A percentile compares a stretch with the other conserved stretches of the same genome.
Evolutionary conservation across 192 early-diverging fungal genomes (phyloP).

Genomic region (Endogone sp.): DNA sequence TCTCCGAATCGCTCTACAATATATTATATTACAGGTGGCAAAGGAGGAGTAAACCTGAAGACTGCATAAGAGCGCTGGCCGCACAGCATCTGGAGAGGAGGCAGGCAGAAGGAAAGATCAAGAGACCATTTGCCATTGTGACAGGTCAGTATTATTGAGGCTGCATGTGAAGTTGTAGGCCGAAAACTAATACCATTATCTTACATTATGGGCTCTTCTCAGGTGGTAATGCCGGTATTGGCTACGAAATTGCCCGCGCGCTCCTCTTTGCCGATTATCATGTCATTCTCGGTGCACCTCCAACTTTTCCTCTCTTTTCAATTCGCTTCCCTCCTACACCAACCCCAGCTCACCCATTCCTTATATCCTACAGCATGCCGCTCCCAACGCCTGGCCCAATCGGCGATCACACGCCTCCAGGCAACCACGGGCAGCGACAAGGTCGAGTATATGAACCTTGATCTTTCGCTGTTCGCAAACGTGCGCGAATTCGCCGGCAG

Average conservation of each 20-base stretch:
- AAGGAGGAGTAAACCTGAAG: not conserved
- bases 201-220: too few relatives aligned
- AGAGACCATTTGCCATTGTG: not conserved
- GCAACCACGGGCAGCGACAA: not conserved
- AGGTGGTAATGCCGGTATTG: constrained; percentile 60
- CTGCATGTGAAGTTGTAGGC: too few relatives aligned
- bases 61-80: not conserved
- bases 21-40: not conserved
- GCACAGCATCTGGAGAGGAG: not conserved
- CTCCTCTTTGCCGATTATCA: constrained; percentile 50
- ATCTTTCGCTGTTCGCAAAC: constrained; percentile 46
- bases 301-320: not conserved
- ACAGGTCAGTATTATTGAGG: not conserved
- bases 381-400: constrained; percentile 10
- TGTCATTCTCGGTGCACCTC: constrained; percentile 36
- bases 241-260: constrained; percentile 52
- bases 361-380: constrained; percentile 18
- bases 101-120: not conserved
- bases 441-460: constrained; percentile 41
- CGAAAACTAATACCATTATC: too few relatives aligned
- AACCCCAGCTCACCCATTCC: not conserved
- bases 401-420: not conserved
- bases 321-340: not conserved
- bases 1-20: not conserved
- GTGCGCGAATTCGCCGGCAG: constrained; percentile 34